Evolutionary conservation across 352 stramenopile genomes (phyloP).

Genomic region (Phytophthora macrochlamydospora): DNA sequence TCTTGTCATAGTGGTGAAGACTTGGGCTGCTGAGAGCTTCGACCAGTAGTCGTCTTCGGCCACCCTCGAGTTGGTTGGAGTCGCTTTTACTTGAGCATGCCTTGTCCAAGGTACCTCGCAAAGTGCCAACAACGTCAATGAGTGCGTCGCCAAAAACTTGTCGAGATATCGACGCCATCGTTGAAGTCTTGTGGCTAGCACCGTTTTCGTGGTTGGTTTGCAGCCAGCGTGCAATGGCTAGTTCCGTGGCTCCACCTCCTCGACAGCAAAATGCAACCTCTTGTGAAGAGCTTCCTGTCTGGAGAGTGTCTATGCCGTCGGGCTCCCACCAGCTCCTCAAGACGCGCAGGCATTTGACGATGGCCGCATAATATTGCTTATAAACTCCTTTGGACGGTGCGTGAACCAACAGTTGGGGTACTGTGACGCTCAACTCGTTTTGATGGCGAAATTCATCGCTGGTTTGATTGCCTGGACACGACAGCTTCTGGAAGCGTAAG

Average conservation of each 20-base stretch:
- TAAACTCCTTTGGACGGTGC: constrained; percentile 63
- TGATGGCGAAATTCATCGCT: background rate
- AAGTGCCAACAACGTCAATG: constrained; percentile 37
- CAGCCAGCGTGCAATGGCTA: constrained; percentile 38
- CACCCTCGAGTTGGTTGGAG: constrained; percentile 4
- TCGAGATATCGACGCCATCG: constrained; percentile 15
- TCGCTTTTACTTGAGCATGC: constrained; percentile 6
- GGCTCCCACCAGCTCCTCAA: constrained; percentile 47
- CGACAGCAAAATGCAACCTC: constrained; percentile 34
- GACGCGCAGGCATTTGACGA: constrained; percentile 66
- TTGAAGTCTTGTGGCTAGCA: background rate
- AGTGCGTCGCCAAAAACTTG: constrained; percentile 32
- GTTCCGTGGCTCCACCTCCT: constrained; percentile 55
- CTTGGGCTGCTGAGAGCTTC: constrained; percentile 20
- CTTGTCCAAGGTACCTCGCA: constrained; percentile 33
- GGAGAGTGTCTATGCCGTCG: background rate
- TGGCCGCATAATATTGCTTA: constrained; percentile 65
- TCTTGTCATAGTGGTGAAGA: constrained; percentile 2
- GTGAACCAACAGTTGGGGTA: constrained; percentile 65
- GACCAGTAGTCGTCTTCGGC: constrained; percentile 32
- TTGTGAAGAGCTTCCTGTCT: background rate
- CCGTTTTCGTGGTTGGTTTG: background rate
- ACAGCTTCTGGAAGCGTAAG: constrained; percentile 45
- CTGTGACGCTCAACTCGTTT: constrained; percentile 2
- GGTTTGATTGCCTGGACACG: constrained; percentile 1